Conservation (phyloP, 139 green algal genomes). For the Asterochloris erici region DNA sequence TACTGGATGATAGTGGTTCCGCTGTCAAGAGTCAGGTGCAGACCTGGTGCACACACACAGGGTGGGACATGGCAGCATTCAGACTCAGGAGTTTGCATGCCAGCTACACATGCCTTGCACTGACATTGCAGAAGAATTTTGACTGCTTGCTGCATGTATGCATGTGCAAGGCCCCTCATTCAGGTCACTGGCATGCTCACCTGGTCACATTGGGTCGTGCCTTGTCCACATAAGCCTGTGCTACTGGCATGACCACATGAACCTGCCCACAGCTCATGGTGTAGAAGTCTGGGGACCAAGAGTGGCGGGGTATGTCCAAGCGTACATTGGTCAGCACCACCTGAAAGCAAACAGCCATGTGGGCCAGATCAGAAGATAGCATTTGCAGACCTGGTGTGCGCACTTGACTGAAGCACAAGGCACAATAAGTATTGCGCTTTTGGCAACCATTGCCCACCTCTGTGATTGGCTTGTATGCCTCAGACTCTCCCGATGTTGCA, state of each 20-base stretch:
- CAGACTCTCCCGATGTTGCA: not conserved
- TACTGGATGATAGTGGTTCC: no score
- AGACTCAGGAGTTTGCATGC: no score
- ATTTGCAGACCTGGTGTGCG: not conserved
- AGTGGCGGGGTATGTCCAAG: constrained; percentile 21
- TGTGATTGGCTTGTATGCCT: constrained; percentile 9
- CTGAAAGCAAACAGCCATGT: not conserved
- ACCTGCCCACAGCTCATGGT: constrained; percentile 4
- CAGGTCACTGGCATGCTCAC: not conserved
- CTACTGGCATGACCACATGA: constrained; percentile 12
- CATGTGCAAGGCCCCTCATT: no score
- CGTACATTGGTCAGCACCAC: constrained; percentile 20
- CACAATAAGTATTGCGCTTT: not conserved
- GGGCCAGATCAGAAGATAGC: not conserved
- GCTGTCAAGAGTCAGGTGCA: no score
- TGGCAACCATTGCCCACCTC: constrained; percentile 1
- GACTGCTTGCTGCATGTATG: no score
- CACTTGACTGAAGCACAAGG: not conserved
- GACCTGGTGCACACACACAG: no score
- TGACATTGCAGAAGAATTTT: no score
- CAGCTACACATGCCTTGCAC: no score
- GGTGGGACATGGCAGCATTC: no score
- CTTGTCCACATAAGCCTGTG: not conserved
- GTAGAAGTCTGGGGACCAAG: constrained; percentile 18
- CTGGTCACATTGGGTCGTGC: constrained; percentile 8